Evolutionary conservation across 2,329 filamentous ascomycete species (phyloP).

Genomic region (Sordariomycetes sp.): DNA sequence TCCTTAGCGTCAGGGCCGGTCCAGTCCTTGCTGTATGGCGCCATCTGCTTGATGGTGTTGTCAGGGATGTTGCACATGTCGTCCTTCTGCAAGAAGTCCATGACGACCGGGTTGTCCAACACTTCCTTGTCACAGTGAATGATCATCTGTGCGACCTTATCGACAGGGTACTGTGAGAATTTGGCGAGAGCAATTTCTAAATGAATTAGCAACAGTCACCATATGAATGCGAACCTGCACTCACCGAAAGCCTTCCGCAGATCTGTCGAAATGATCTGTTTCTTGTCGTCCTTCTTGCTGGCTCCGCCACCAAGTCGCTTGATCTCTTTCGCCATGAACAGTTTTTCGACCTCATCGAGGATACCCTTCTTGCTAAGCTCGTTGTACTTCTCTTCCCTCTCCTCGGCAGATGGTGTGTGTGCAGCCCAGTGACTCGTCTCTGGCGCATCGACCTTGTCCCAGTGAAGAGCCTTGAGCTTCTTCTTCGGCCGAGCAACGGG

Average conservation of each 20-base stretch:
- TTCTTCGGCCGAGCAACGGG: slow-evolving; percentile 89
- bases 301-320: slow-evolving; percentile 67
- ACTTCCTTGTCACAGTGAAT: slow-evolving; percentile 91
- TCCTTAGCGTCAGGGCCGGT: slow-evolving; percentile 76
- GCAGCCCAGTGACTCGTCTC: slow-evolving; percentile 89
- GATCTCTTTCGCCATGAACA: slow-evolving; percentile 96
- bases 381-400: slow-evolving; percentile 90
- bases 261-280: slow-evolving; percentile 89
- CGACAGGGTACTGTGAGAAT: slow-evolving; percentile 74
- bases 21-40: slow-evolving; percentile 94
- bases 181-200: slow-evolving; percentile 84
- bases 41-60: slow-evolving; percentile 83
- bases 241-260: slow-evolving; percentile 77
- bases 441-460: slow-evolving; percentile 95
- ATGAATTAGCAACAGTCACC: slow-evolving; percentile 22
- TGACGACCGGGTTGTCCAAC: slow-evolving; percentile 80
- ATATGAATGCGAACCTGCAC: slow-evolving; percentile 12
- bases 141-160: slow-evolving; percentile 84
- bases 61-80: slow-evolving; percentile 89
- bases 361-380: slow-evolving; percentile 93
- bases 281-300: slow-evolving; percentile 87
- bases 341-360: slow-evolving; percentile 91
- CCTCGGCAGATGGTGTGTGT: slow-evolving; percentile 76
- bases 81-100: slow-evolving; percentile 93
- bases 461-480: slow-evolving; percentile 98